Conservation (phyloP, 2,329 filamentous ascomycete species). For the Cladosporium sp. region DNA sequence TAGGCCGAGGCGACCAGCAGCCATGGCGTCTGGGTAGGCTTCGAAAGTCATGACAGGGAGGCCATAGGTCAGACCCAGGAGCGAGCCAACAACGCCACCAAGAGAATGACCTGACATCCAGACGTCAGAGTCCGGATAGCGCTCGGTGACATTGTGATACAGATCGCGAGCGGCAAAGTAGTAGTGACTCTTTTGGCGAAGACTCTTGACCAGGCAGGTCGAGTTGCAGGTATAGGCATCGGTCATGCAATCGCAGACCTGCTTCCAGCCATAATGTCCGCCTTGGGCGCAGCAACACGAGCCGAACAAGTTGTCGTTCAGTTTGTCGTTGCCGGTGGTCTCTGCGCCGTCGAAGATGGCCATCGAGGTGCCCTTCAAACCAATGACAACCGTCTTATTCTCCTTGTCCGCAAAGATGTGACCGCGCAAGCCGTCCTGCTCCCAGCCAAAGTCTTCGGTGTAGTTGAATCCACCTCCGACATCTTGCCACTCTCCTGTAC, state of each 20-base stretch:
- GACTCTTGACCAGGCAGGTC: conserved; percentile 75
- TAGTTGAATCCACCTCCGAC: conserved; percentile 77
- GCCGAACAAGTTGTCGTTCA: conserved; percentile 97
- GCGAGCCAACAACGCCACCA: conserved; percentile 79
- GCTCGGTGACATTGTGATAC: conserved; percentile 82
- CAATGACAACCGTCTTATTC: conserved; percentile 85
- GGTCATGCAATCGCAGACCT: conserved; percentile 88
- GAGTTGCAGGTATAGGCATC: conserved; percentile 86
- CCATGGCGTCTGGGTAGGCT: conserved; percentile 83
- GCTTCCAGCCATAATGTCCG: conserved; percentile 82
- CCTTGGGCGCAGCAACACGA: conserved; percentile 95
- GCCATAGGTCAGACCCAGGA: conserved; percentile 86
- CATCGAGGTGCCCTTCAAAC: conserved; percentile 65
- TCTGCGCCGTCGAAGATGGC: conserved; percentile 92
- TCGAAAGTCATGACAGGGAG: conserved; percentile 88
- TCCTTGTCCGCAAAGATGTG: conserved; percentile 84
- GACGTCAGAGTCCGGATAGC: conserved; percentile 79
- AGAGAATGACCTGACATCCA: conserved; percentile 91
- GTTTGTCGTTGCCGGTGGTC: conserved; percentile 92
- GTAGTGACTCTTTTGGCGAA: conserved; percentile 81
- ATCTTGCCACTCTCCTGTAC: conserved; percentile 73
- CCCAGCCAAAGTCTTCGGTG: conserved; percentile 87
- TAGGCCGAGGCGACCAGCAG: conserved; percentile 78
- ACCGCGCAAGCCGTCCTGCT: conserved; percentile 80
- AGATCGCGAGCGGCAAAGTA: conserved; percentile 85